Base-by-base conservation (phyloP, 2,329 filamentous ascomycete genomes). In the Colletotrichum horii region DNA sequence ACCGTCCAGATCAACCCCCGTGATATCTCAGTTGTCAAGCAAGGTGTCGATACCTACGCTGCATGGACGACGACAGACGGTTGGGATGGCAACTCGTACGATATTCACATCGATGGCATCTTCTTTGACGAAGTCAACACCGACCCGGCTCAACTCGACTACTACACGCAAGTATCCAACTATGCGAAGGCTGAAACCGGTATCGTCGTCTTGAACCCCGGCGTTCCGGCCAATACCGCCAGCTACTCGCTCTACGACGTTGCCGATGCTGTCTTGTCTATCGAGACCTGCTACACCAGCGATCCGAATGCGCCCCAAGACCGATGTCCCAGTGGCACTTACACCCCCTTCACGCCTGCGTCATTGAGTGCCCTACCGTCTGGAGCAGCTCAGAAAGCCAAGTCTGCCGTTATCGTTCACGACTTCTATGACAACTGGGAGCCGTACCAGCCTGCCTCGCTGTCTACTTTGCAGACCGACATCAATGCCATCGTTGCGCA, bases 51-150 rank as follows among this genome's bases (percentile, higher is more conserved):
- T 11, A 71, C 60, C 2, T 71, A 71, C 8, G 38, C 69, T 4
- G 36, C 60, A 2, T 71, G 69, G 69, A 36, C 62, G 6, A 71
- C 28, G 1, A 22, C 69, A 2, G 19, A 38, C 1, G 60, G 48
- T 6, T 71, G 69, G 69, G 69, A 71, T 16, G 60, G 60, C 1
- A 34, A 28, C 24, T 56, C 60, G 2, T 66, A 48, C 6, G 61
- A 71, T 9, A 66, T 71, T n/a, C 32, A 34, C 24, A 32, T 66
- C 28, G 43, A 65, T n/a, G 69, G 69, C 8, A 43, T 71, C 43
- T 71, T 71, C 24, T 71, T 71, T 1, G 69, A 71, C 9, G 69
- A 71, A 22, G 69, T 66, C 30, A 58, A 71, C 69, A 66, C 60
- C 16, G 69, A 32, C 6, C 32, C 60, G 12, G 8, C 69, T 1